Evolutionary conservation across 2,329 filamentous ascomycete species (phyloP).

Genomic region (Sphaerulina vaccinii): DNA sequence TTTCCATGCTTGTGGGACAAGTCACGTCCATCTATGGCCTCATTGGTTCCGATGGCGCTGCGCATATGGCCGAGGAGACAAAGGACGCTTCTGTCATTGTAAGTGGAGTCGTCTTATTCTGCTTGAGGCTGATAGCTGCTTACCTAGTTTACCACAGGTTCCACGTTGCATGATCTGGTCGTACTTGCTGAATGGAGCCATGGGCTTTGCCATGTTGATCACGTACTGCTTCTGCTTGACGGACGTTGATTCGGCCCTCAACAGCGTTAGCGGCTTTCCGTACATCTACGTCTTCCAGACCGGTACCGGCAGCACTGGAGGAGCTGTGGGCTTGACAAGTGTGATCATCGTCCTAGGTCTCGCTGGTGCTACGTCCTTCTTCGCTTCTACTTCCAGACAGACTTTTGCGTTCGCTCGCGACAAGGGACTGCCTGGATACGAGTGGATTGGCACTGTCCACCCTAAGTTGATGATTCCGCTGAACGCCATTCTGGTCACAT

Average conservation of each 20-base stretch:
- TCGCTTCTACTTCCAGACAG: slow-evolving; percentile 45
- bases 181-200: slow-evolving; percentile 22
- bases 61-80: slow-evolving; percentile 35
- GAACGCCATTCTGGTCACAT: slow-evolving; percentile 37
- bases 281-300: slow-evolving; percentile 31
- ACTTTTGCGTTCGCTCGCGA: slow-evolving; percentile 46
- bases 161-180: slow-evolving; percentile 31
- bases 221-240: slow-evolving; percentile 28
- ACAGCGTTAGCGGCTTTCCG: slow-evolving; percentile 7
- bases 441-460: slow-evolving; percentile 33
- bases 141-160: slow-evolving; percentile 11
- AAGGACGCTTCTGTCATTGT: slow-evolving; percentile 26
- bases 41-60: slow-evolving; percentile 22
- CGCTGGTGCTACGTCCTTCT: slow-evolving; percentile 31
- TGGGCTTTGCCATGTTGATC: slow-evolving; percentile 26
- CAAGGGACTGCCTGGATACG: slow-evolving; percentile 38
- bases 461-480: slow-evolving; percentile 35
- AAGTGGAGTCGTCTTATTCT: background rate
- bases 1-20: slow-evolving; percentile 18
- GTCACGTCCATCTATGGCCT: slow-evolving; percentile 28
- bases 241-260: slow-evolving; percentile 20
- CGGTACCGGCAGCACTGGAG: slow-evolving; percentile 25
- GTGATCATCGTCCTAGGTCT: slow-evolving; percentile 28
- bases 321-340: slow-evolving; percentile 24
- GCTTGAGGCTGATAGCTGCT: slow-evolving; percentile 8